Evolutionary conservation across 2,329 filamentous ascomycete genomes (phyloP), one percentile per base, ranked within the genome.

Genomic region (Ceratocystis eucalypticola): DNA sequence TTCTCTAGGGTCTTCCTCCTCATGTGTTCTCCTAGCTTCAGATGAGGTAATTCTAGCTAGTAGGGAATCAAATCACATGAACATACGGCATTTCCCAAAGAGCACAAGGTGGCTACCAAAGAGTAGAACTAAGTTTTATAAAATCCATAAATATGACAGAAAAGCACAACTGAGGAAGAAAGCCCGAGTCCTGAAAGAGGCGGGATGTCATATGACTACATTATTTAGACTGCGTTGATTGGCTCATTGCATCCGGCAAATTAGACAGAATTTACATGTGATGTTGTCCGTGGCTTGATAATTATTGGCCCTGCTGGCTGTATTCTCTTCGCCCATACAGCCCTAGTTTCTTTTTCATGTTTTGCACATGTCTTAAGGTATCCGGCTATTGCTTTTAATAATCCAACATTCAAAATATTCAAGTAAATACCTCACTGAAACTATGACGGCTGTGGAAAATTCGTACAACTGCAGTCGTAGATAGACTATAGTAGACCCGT

Each of bases 11-110:
- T 63, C 50, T 63, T 50, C 22, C 41, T 50, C 22, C 28, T 22
- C 15, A 41, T 28, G 22, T 28, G 28, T 28, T 33, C 53, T 57
- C 28, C 55, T 59, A 10, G 28, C n/a, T 37, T 25, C 55, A 59
- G 22, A 37, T 59, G 61, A 62, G 61, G 37, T 46, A 37, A 62
- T 62, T 62, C 6, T 62, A 15, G 25, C 41, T 62, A 33, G 37
- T 15, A 59, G 30, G 17, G 15, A 10, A 37, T 59, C 55, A 59
- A n/a, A 59, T 59, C 55, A 59, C 55, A 59, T 59, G 55, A 59
- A 8, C 28, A 30, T 41, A 59, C 55, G 28, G 55, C 15, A 15
- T 22, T 8, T 20, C 55, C 55, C 55, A 59, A 33, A 59, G 7
- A 6, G n/a, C 30, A 37, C 12, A 41, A 41, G 6, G 15, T n/a